These are phyloP conservation scores for Prunus persica DNA, from an alignment of 306 rosid genomes.

Conservation along the genomic window DNA sequence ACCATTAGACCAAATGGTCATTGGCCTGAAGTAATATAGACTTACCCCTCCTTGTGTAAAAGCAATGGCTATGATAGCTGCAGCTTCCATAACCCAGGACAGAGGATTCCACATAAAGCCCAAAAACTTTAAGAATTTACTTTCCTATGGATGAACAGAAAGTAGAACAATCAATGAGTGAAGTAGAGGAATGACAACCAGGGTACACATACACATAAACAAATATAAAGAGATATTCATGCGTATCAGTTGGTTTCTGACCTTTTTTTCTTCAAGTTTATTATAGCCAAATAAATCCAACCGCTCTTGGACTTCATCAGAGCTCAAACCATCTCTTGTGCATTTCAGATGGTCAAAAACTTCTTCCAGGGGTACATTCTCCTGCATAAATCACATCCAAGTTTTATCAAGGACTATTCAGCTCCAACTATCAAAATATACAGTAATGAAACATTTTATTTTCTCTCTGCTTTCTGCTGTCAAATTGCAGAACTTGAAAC, in stretches of 20 bases:
- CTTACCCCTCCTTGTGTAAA: conserved; percentile 68
- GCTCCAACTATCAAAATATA: background rate
- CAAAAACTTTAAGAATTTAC: conserved; percentile 61
- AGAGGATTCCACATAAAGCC: conserved; percentile 88
- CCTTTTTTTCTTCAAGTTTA: conserved; percentile 80
- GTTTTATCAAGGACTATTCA: background rate
- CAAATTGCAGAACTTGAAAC: background rate
- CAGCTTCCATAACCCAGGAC: conserved; percentile 94
- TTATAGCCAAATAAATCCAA: conserved; percentile 61
- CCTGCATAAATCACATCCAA: conserved; percentile 47
- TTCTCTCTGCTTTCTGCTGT: too few species aligned
- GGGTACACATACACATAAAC: too few species aligned
- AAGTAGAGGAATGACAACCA: background rate
- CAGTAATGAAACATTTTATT: background rate
- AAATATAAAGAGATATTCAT: background rate
- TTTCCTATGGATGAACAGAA: conserved; percentile 40
- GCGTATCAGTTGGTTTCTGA: conserved; percentile 19
- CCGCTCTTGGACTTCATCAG: conserved; percentile 51
- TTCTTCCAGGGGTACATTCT: conserved; percentile 58
- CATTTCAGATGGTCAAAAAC: conserved; percentile 64
- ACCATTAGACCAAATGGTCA: background rate
- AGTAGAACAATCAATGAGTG: conserved; percentile 3
- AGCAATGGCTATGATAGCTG: conserved; percentile 69
- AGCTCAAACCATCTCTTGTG: conserved; percentile 54
- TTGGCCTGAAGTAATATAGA: background rate